Percentiles rank a stretch among this genome's conserved stretches.
These are phyloP conservation scores for Fusarium nygamai DNA, from an alignment of 2,329 filamentous ascomycete species.

Conservation along the genomic window DNA sequence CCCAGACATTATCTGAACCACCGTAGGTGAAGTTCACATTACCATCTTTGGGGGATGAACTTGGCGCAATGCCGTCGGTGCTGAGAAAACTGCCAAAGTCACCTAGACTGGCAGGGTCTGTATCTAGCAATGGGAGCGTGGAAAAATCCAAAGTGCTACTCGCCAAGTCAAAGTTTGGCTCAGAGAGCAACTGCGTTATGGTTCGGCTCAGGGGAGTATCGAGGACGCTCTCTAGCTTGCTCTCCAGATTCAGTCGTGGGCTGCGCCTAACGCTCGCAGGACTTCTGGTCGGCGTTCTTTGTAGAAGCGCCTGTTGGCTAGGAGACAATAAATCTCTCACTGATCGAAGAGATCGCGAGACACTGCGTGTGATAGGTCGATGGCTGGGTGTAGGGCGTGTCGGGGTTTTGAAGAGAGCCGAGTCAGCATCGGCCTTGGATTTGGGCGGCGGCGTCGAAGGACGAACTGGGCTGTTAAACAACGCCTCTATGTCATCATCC, in stretches of 20 bases:
- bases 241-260: slow-evolving; percentile 54
- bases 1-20: slow-evolving; percentile 43
- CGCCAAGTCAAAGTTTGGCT: slow-evolving; percentile 58
- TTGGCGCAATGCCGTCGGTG: slow-evolving; percentile 59
- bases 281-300: slow-evolving; percentile 61
- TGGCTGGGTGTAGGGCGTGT: slow-evolving; percentile 70
- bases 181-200: slow-evolving; percentile 71
- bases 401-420: slow-evolving; percentile 68
- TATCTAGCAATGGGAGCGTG: slow-evolving; percentile 52
- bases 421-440: slow-evolving; percentile 49
- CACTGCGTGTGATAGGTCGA: slow-evolving; percentile 69
- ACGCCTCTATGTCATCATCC: slow-evolving; percentile 67
- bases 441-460: slow-evolving; percentile 64
- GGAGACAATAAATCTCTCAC: slow-evolving; percentile 57
- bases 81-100: slow-evolving; percentile 61
- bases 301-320: slow-evolving; percentile 52
- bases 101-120: slow-evolving; percentile 48
- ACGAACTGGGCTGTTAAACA: slow-evolving; percentile 70
- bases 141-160: slow-evolving; percentile 57
- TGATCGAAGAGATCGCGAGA: slow-evolving; percentile 65
- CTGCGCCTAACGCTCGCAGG: slow-evolving; percentile 53
- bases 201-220: slow-evolving; percentile 71
- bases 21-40: slow-evolving; percentile 46
- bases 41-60: slow-evolving; percentile 55
- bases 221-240: slow-evolving; percentile 51